A percentile compares a stretch with the other conserved stretches of the same genome.
Conservation (phyloP, 169 alveolate genomes). For the Cyclospora cayetanensis region DNA sequence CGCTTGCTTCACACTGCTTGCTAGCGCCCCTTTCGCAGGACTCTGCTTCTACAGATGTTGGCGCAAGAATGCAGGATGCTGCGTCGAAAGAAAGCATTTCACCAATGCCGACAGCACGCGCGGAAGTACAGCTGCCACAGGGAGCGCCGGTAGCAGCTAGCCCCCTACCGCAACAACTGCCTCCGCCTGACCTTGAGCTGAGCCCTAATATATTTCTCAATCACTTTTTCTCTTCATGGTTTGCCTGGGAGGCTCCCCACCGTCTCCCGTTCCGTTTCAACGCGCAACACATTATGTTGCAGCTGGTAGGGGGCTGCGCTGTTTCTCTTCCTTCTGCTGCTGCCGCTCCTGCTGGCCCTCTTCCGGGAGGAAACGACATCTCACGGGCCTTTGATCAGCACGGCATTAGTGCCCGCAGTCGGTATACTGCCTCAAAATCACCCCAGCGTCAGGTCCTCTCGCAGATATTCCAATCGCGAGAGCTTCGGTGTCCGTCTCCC, state of each 20-base stretch:
- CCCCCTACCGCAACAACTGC: not conserved
- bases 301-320: not conserved
- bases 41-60: too few species aligned
- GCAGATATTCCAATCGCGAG: too few species aligned
- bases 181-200: not conserved
- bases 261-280: slow-evolving; percentile 59
- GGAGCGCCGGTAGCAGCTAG: too few species aligned
- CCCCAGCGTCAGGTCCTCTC: not conserved
- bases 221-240: slow-evolving; percentile 27
- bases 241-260: not conserved
- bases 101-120: not conserved
- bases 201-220: not conserved
- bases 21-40: too few species aligned
- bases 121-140: not conserved
- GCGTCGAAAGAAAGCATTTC: too few species aligned
- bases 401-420: too few species aligned
- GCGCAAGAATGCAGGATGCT: too few species aligned
- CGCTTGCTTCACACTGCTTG: too few species aligned
- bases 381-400: too few species aligned
- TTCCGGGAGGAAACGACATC: too few species aligned
- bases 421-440: too few species aligned
- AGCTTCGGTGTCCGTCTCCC: too few species aligned
- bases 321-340: not conserved
- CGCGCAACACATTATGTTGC: slow-evolving; percentile 30
- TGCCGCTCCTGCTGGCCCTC: slow-evolving; percentile 19